Evolutionary conservation across 768 basidiomycete species (phyloP).

Genomic region (Tricholoma flavovirens): DNA sequence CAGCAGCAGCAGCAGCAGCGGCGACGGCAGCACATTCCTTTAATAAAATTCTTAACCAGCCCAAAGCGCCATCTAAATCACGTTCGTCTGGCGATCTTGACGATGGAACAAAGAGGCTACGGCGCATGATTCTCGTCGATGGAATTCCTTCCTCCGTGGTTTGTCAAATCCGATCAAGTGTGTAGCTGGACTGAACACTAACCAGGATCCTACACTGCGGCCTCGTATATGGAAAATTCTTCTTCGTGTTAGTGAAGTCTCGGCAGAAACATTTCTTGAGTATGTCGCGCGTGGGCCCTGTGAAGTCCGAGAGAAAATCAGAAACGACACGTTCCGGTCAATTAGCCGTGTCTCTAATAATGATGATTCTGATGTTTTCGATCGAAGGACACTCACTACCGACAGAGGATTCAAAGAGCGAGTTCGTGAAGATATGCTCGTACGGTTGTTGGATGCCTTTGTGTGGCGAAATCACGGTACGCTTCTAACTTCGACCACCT

Average conservation of each 20-base stretch:
- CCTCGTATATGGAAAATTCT: constrained; percentile 95
- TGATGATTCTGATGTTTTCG: background rate
- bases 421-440: constrained; percentile 94
- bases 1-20: constrained; percentile 35
- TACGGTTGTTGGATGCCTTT: constrained; percentile 94
- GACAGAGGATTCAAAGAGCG: constrained; percentile 97
- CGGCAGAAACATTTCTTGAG: constrained; percentile 67
- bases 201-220: constrained; percentile 70
- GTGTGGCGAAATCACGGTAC: constrained; percentile 92
- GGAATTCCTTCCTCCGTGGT: constrained; percentile 80
- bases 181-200: background rate
- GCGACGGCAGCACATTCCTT: constrained; percentile 62
- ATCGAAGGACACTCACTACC: constrained; percentile 79
- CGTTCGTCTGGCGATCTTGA: constrained; percentile 57
- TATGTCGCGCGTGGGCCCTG: constrained; percentile 84
- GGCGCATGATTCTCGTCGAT: constrained; percentile 85
- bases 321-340: constrained; percentile 95
- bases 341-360: constrained; percentile 2
- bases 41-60: constrained; percentile 72
- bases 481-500: constrained; percentile 1
- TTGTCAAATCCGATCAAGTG: constrained; percentile 23
- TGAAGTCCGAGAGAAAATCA: constrained; percentile 84
- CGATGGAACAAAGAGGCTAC: constrained; percentile 79
- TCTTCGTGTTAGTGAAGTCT: constrained; percentile 71
- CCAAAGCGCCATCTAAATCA: constrained; percentile 59